These are phyloP conservation scores for Melanopsichium pennsylvanicum DNA, from an alignment of 1,284 basidiomycete genomes.

Conservation along the genomic window DNA sequence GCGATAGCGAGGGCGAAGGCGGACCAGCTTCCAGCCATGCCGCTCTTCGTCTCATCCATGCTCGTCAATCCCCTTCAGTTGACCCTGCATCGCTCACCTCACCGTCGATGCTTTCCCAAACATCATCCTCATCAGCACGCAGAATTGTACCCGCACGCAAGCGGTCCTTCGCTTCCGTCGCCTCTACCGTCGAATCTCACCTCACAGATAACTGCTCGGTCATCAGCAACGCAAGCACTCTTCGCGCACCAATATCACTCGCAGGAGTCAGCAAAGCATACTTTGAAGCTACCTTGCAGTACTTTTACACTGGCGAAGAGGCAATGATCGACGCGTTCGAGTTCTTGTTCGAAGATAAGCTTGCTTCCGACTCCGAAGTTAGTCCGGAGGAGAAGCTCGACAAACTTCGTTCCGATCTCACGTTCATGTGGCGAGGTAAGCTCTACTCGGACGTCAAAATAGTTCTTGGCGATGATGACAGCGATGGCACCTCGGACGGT, in stretches of 20 bases:
- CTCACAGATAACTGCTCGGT: slow-evolving; percentile 17
- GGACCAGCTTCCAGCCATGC: slow-evolving; percentile 6
- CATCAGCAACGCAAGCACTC: slow-evolving; percentile 42
- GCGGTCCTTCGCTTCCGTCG: slow-evolving; percentile 32
- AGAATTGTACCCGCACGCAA: slow-evolving; percentile 12
- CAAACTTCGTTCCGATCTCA: slow-evolving; percentile 73
- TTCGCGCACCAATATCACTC: slow-evolving; percentile 47
- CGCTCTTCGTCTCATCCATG: slow-evolving; percentile 21
- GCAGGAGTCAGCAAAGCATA: slow-evolving; percentile 45
- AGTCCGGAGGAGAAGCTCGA: slow-evolving; percentile 79
- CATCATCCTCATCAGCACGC: slow-evolving; percentile 5
- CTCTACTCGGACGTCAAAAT: slow-evolving; percentile 57
- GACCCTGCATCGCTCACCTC: slow-evolving; percentile 4
- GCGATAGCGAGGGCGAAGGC: slow-evolving; percentile 53
- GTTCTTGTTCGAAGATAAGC: slow-evolving; percentile 53
- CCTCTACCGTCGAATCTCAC: slow-evolving; percentile 16
- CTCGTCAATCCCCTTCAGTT: not conserved
- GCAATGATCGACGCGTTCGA: slow-evolving; percentile 53
- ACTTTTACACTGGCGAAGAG: slow-evolving; percentile 60
- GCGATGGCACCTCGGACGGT: not conserved
- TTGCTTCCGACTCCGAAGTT: slow-evolving; percentile 64
- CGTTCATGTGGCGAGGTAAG: slow-evolving; percentile 62
- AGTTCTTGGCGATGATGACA: slow-evolving; percentile 37
- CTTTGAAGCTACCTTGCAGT: slow-evolving; percentile 54
- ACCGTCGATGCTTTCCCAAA: slow-evolving; percentile 14